Base-by-base conservation (phyloP, 495 filamentous ascomycete genomes). In the Daldinia loculata region DNA sequence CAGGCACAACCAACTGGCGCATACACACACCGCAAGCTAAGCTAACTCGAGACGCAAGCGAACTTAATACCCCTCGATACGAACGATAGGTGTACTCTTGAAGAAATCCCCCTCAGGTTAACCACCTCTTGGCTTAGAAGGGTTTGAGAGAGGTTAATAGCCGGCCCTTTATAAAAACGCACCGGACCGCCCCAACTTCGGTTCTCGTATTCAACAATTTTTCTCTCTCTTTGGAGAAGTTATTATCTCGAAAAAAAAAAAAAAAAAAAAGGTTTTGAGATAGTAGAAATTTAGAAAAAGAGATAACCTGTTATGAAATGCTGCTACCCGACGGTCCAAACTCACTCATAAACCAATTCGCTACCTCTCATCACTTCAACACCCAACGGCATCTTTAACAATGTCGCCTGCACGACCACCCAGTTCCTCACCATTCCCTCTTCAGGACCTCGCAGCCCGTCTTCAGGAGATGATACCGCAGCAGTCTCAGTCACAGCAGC, bases 21-120 rank as follows among this genome's bases (percentile, higher is more conserved):
- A 29, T 29, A 55, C 38, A 29, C 38, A 55, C 38, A 43, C n/a
- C 9, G 30, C 19, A 30, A 51, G 17, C 60, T 36, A 22, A 19
- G 22, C 55, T 45, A 60, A 43, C 9, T 11, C 19, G 32, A 43
- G 48, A 48, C 9, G 14, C 39, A n/a, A 6, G 43, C 32, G 22
- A 70, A 56, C 61, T 57, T 50, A 65, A 65, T 61, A 36, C n/a
- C 56, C 14, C 56, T 55, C 43, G 34, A 36, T 36, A 55, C 6
- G 15, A 61, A 22, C 43, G 3, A 4, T 22, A 19, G 3, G 43
- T 12, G 8, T 39, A 11, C 38, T 61, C 50, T 30, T 38, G 39
- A 15, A 26, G 9, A 6, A 34, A 43, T 43, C 57, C 41, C 24
- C 66, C 43, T 59, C 65, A 56, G 5, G n/a, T 19, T 17, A 2